These are phyloP conservation scores for Stachybotrys chartarum DNA, from an alignment of 2,329 filamentous ascomycete species.

Conservation along the genomic window DNA sequence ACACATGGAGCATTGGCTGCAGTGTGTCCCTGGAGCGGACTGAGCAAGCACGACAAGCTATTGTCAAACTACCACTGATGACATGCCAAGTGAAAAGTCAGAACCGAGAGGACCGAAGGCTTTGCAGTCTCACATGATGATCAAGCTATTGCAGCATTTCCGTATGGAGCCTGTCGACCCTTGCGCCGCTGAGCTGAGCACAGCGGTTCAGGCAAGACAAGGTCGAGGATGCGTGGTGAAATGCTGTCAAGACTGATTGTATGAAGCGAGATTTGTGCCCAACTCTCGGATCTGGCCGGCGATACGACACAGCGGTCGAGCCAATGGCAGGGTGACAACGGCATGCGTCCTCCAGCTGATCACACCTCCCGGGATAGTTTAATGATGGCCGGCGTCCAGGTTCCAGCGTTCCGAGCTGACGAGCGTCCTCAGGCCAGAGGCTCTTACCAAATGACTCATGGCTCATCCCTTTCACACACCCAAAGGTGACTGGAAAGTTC, in stretches of 20 bases:
- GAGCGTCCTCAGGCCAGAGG: conserved; percentile 65
- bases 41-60: conserved; percentile 12
- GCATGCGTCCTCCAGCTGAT: conserved; percentile 9
- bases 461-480: conserved; percentile 52
- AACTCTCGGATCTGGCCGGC: conserved; percentile 25
- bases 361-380: conserved; percentile 24
- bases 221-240: conserved; percentile 21
- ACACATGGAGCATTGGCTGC: conserved; percentile 32
- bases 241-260: conserved; percentile 36
- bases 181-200: conserved; percentile 16
- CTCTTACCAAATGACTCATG: conserved; percentile 76
- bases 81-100: not conserved
- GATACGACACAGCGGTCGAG: conserved; percentile 1
- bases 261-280: conserved; percentile 39
- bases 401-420: conserved; percentile 65
- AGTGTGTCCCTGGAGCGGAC: conserved; percentile 33
- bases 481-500: conserved; percentile 50
- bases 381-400: conserved; percentile 42
- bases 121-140: conserved; percentile 27
- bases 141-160: conserved; percentile 34
- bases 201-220: conserved; percentile 38
- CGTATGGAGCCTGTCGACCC: conserved; percentile 34
- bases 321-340: not conserved
- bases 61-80: conserved; percentile 9
- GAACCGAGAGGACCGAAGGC: conserved; percentile 35